These are phyloP conservation scores for Polyporus arcularius DNA, from an alignment of 768 basidiomycete species.

Conservation along the genomic window DNA sequence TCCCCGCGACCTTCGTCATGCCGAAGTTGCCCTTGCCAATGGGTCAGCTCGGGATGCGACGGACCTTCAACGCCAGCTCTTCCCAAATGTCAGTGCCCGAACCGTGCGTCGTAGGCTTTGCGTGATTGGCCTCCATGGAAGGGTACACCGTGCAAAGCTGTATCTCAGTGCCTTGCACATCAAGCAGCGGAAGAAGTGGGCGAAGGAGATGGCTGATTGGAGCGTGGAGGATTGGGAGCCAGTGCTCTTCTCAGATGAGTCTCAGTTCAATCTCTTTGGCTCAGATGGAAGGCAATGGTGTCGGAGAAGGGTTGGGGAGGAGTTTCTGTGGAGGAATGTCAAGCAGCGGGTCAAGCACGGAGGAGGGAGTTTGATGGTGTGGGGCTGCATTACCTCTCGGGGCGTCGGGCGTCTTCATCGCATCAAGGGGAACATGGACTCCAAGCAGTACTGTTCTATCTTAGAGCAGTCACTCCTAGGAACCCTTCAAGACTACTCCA, in stretches of 20 bases:
- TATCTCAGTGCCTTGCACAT: neutral
- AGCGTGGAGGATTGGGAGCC: neutral
- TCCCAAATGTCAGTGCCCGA: neutral
- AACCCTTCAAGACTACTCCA: neutral
- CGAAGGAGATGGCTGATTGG: neutral
- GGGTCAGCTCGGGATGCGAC: neutral
- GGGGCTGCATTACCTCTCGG: neutral
- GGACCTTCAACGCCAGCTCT: neutral
- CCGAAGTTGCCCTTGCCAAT: neutral
- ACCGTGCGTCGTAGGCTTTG: neutral
- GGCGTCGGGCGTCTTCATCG: neutral
- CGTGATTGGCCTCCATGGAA: neutral
- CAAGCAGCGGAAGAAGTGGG: neutral
- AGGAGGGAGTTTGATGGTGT: neutral
- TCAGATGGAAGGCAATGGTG: conserved; percentile 4
- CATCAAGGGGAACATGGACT: neutral
- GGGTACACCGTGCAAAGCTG: neutral
- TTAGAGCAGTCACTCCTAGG: neutral
- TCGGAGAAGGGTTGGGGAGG: conserved; percentile 1
- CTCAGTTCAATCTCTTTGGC: conserved; percentile 5
- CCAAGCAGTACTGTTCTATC: neutral
- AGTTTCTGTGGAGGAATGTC: neutral
- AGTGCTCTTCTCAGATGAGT: conserved; percentile 10
- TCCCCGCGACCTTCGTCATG: neutral
- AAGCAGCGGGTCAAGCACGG: neutral